Base-by-base conservation (phyloP, 345 rosid genomes). In the Durio zibethinus region DNA sequence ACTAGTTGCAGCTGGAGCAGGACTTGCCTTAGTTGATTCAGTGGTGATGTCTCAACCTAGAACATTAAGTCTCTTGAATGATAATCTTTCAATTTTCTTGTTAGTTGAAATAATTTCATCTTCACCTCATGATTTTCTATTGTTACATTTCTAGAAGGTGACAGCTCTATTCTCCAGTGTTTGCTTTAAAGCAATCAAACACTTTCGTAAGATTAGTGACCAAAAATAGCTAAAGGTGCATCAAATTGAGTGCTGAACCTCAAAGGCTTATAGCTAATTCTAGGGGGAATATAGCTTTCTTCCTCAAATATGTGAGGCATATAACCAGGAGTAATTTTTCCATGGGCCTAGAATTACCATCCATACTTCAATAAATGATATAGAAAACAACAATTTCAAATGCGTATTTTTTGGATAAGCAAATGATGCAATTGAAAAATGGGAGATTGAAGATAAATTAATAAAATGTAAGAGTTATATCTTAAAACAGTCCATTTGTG, bases 1-100 rank as follows among this genome's bases (percentile, higher is more conserved):
- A 40, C 94, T 94, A 74, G 63, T 83, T 53, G 98, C 97, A 45
- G 98, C 98, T 78, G 98, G 98, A 84, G 97, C 97, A 62, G 98
- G 98, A 85, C 83, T 93, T 66, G 84, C 94, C 62, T 82, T 94
- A 82, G 91, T 94, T 75, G 97, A 94, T 86, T 90, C 98, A 91
- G 97, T 94, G 98, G 97, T 93, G 92, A 94, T 86, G 88, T 90
- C 86, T 85, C 85, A 20, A 86, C 80, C 87, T 87, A 79, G 81
- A 82, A 85, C 56, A 82, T 90, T 84, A 87, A n/a, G 89, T 89
- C 85, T 73, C 86, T 77, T 83, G 62, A 71, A 21, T 78, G 36
- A 77, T 65, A 15, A 38, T 70, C 23, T 72, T 62, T 68, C 74
- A 23, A 14, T 47, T 74, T 25, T 57, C 21, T 69, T 36, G 18